A percentile compares a stretch with the other conserved stretches of the same genome.
These are phyloP conservation scores for Agaricus blazei DNA, from an alignment of 768 basidiomycete genomes.

Conservation along the genomic window DNA sequence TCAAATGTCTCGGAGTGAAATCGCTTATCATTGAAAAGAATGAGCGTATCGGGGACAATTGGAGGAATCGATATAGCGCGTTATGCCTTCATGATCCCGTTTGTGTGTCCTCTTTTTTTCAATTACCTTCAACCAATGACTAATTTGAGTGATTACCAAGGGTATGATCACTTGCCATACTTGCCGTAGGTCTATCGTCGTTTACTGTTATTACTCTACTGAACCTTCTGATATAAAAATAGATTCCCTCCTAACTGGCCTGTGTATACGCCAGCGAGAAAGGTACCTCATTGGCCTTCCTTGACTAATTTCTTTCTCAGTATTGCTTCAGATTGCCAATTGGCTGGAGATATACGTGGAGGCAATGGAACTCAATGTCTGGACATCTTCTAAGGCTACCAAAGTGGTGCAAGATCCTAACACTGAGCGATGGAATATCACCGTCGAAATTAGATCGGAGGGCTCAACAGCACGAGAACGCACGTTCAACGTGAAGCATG, in stretches of 20 bases:
- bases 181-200: constrained; percentile 37
- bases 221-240: not conserved
- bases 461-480: constrained; percentile 26
- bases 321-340: constrained; percentile 20
- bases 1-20: constrained; percentile 53
- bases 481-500: constrained; percentile 38
- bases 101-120: constrained; percentile 37
- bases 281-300: constrained; percentile 13
- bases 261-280: constrained; percentile 22
- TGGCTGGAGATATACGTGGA: constrained; percentile 29
- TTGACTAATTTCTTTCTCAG: not conserved
- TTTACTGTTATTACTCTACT: not conserved
- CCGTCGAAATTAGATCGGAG: constrained; percentile 30
- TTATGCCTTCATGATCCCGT: constrained; percentile 65
- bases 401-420: constrained; percentile 27
- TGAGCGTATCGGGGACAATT: constrained; percentile 53
- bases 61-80: constrained; percentile 63
- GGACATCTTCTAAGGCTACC: constrained; percentile 37
- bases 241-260: constrained; percentile 30
- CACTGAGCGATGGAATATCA: constrained; percentile 36
- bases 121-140: not conserved
- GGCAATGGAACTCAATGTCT: constrained; percentile 41
- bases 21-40: constrained; percentile 66
- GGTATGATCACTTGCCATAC: constrained; percentile 57
- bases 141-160: constrained; percentile 19